A percentile compares a stretch with the other conserved stretches of the same genome.
phyloP scores from a whole-genome alignment of 164 flowering plant species.

The Annona cherimola region DNA sequence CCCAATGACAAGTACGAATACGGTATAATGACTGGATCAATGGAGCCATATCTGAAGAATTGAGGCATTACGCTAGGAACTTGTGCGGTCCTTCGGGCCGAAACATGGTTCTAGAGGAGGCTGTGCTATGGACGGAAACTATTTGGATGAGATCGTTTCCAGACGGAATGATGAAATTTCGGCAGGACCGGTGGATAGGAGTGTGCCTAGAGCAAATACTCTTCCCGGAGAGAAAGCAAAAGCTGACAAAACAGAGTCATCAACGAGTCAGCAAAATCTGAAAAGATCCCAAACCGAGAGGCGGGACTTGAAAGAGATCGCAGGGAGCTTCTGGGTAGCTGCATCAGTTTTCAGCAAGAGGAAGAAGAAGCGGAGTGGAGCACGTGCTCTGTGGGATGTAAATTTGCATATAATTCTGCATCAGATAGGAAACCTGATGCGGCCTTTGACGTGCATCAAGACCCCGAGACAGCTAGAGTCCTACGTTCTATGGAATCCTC shows the following conservation, averaged over 20 bases:
- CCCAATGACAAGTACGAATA: conserved; percentile 78
- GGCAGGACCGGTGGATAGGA: too few species aligned
- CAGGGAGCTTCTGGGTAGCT: conserved; percentile 68
- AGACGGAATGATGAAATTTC: too few species aligned
- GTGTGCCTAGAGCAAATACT: too few species aligned
- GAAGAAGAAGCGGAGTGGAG: conserved; percentile 73
- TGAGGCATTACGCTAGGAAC: conserved; percentile 89
- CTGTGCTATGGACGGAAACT: too few species aligned
- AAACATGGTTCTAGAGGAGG: too few species aligned
- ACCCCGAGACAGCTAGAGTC: conserved; percentile 37
- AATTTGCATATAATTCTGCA: conserved; percentile 33
- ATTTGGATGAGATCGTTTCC: too few species aligned
- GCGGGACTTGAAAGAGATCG: conserved; percentile 63
- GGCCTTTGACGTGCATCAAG: conserved; percentile 46
- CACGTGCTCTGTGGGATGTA: conserved; percentile 79
- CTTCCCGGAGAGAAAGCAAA: too few species aligned
- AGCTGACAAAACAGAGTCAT: too few species aligned
- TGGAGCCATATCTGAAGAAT: conserved; percentile 82
- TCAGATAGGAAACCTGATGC: conserved; percentile 58
- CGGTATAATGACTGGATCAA: conserved; percentile 97
- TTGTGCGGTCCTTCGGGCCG: too few species aligned
- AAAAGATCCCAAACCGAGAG: too few species aligned
- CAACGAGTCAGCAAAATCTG: too few species aligned
- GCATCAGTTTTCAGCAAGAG: conserved; percentile 83
- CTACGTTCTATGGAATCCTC: conserved; percentile 94